Evolutionary conservation across 2,329 filamentous ascomycete genomes (phyloP), one percentile per base, ranked within the genome.

Genomic region (Trichoderma lentiforme): DNA sequence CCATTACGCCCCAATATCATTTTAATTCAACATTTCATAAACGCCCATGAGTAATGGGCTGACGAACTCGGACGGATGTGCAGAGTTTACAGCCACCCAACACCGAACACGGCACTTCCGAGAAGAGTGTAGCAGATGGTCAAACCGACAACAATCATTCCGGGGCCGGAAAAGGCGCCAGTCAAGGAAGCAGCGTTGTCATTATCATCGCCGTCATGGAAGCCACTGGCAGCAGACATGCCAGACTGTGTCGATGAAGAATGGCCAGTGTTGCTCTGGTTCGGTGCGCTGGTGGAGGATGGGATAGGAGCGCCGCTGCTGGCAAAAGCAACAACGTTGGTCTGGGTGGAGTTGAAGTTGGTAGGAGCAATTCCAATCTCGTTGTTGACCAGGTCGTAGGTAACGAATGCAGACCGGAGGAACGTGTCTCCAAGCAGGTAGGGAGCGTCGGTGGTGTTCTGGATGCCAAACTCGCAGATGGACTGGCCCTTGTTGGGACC

Each of bases 341-440:
- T 83, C 8, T 79, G 75, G 1, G 86, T 87, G 1, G 86, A 81
- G 77, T 88, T 88, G 78, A 89, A 89, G 72, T 87, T 82, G 12
- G 88, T 88, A 18, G 83, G 81, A 4, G 87, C 88, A 24, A 90
- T 79, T 21, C 78, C 87, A 70, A 90, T 82, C 75, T 89, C 81
- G 76, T 89, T 86, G 78, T 89, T 89, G 65, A 85, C 82, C 24
- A 89, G 80, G 73, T 90, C 88, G 74, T 89, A 90, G 8, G 89
- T 87, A 6, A 89, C 85, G 73, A 89, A 90, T 1, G 87, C 88
- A 1, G 87, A 89, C 69, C 88, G 85, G 36, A 90, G 79, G 76
- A 90, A 90, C 0, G 85, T 87, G 75, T 89, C 88, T 57, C 88
- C 88, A 11, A 90, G 83, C 56, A 89, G 80, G 74, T 80, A 87